These are phyloP conservation scores for Castanospermum australe DNA, from an alignment of 306 rosid genomes.

Conservation along the genomic window DNA sequence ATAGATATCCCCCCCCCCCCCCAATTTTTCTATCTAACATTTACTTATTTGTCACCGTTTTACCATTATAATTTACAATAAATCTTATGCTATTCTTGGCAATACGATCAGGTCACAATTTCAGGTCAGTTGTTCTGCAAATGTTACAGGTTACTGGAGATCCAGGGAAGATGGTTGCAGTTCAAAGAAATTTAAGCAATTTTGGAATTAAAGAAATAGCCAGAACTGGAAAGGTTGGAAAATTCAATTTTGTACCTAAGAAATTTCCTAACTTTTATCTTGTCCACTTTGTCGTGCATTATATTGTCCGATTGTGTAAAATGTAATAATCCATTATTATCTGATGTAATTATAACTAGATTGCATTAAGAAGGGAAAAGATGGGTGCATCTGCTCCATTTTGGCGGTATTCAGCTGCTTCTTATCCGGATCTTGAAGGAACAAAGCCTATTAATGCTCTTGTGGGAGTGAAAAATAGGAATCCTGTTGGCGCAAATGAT, in stretches of 20 bases:
- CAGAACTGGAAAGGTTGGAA: slow-evolving; percentile 82
- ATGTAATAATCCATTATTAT: slow-evolving; percentile 5
- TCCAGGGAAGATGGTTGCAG: slow-evolving; percentile 85
- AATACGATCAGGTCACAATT: neutral
- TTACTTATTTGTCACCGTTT: neutral
- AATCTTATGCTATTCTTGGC: slow-evolving; percentile 10
- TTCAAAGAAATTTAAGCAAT: slow-evolving; percentile 66
- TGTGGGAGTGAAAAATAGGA: slow-evolving; percentile 34
- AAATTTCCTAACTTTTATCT: slow-evolving; percentile 6
- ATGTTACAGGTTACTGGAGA: slow-evolving; percentile 78
- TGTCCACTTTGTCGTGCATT: neutral
- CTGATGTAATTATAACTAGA: slow-evolving; percentile 40
- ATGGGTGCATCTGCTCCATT: slow-evolving; percentile 91
- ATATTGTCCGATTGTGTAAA: slow-evolving; percentile 19
- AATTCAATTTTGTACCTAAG: slow-evolving; percentile 17
- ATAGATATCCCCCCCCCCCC: neutral
- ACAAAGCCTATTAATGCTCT: slow-evolving; percentile 50
- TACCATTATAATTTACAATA: neutral
- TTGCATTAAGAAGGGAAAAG: slow-evolving; percentile 87
- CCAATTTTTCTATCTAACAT: neutral
- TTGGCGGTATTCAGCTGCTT: slow-evolving; percentile 89
- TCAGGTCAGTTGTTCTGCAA: slow-evolving; percentile 11
- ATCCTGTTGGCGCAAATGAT: slow-evolving; percentile 36
- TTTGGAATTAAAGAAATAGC: slow-evolving; percentile 88
- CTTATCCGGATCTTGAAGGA: slow-evolving; percentile 83